phyloP scores from a whole-genome alignment of 768 basidiomycete species.

The Rhizopogon vesiculosus region DNA sequence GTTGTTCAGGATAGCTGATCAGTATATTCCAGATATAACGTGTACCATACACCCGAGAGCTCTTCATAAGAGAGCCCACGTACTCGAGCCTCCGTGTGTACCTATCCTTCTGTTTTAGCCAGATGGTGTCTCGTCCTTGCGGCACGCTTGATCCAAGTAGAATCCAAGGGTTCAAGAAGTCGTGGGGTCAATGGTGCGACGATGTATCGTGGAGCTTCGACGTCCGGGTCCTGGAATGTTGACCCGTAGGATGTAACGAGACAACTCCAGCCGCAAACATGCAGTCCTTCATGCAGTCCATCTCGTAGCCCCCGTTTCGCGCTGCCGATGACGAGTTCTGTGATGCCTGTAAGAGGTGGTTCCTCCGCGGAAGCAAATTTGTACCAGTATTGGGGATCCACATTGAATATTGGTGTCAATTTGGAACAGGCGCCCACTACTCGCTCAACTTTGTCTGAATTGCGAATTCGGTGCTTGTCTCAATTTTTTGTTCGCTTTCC shows the following conservation, averaged over 20 bases:
- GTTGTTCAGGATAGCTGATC: background rate
- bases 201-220: background rate
- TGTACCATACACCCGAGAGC: background rate
- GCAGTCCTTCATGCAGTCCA: background rate
- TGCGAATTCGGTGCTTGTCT: background rate
- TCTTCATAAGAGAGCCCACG: background rate
- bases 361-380: slow-evolving; percentile 4
- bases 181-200: background rate
- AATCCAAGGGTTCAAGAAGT: background rate
- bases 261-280: slow-evolving; percentile 10
- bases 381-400: background rate
- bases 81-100: background rate
- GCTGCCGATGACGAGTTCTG: background rate
- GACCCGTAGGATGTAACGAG: background rate
- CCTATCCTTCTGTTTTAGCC: background rate
- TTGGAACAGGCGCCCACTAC: slow-evolving; percentile 1
- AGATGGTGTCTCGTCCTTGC: background rate
- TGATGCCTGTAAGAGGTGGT: background rate
- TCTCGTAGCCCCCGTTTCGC: background rate
- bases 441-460: background rate
- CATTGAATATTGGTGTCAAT: background rate
- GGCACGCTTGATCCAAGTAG: background rate
- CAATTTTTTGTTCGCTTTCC: slow-evolving; percentile 3
- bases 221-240: background rate
- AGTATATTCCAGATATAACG: background rate